Evolutionary conservation across 2,329 filamentous ascomycete species (phyloP).

Genomic region (Pyricularia pennisetigena): DNA sequence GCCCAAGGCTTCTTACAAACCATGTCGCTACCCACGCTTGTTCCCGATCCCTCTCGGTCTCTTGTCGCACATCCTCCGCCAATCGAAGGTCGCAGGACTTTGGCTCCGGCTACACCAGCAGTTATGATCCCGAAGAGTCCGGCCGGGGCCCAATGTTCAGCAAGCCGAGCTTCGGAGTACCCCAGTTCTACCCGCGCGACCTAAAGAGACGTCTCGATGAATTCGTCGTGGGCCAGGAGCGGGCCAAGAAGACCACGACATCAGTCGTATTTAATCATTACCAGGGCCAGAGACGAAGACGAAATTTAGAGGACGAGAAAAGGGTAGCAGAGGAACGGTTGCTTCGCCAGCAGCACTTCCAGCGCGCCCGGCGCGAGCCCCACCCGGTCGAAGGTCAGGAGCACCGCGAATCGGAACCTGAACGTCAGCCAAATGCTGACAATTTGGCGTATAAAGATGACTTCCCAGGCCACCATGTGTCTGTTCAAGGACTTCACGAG

Average conservation of each 20-base stretch:
- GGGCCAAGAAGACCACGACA: slow-evolving; percentile 87
- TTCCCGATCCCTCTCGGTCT: slow-evolving; percentile 16
- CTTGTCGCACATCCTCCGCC: slow-evolving; percentile 16
- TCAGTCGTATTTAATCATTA: slow-evolving; percentile 96
- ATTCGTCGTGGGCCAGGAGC: slow-evolving; percentile 92
- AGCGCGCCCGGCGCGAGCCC: slow-evolving; percentile 50
- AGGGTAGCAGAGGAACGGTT: slow-evolving; percentile 50
- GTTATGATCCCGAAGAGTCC: slow-evolving; percentile 46
- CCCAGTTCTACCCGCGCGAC: slow-evolving; percentile 53
- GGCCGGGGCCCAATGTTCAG: slow-evolving; percentile 51
- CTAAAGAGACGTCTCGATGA: slow-evolving; percentile 89
- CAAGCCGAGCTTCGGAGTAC: slow-evolving; percentile 47
- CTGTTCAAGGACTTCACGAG: slow-evolving; percentile 31
- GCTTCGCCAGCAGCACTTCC: slow-evolving; percentile 61
- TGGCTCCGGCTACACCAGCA: slow-evolving; percentile 48
- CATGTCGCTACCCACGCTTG: background rate
- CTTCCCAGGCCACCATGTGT: slow-evolving; percentile 40
- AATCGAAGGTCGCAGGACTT: slow-evolving; percentile 37
- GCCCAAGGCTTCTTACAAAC: slow-evolving; percentile 4
- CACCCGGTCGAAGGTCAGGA: slow-evolving; percentile 72
- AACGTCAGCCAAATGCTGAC: slow-evolving; percentile 20
- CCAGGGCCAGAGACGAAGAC: slow-evolving; percentile 70
- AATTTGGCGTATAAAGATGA: slow-evolving; percentile 35
- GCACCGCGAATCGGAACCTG: slow-evolving; percentile 13
- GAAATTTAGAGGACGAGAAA: slow-evolving; percentile 64